Evolutionary conservation across 164 flowering plant genomes (phyloP).

Genomic region (Vitis riparia): DNA sequence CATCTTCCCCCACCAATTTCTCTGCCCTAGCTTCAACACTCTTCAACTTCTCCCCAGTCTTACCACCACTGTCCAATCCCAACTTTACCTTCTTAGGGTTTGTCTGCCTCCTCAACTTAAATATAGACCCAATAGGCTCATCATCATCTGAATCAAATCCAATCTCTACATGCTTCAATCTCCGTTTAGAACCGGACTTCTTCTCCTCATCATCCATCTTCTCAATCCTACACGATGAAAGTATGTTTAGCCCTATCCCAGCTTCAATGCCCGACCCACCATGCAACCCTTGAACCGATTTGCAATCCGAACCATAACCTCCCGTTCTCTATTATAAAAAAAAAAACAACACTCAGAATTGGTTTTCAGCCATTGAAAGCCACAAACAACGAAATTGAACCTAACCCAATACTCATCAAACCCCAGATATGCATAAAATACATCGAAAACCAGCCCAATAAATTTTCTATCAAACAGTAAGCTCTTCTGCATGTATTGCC

Average conservation of each 20-base stretch:
- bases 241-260: slow-evolving; percentile 26
- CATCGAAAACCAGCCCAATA: neutral
- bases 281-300: slow-evolving; percentile 17
- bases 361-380: slow-evolving; percentile 14
- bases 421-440: neutral
- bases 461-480: slow-evolving; percentile 5
- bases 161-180: slow-evolving; percentile 26
- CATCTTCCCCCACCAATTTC: slow-evolving; percentile 21
- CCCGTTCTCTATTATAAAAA: slow-evolving; percentile 22
- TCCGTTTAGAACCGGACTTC: slow-evolving; percentile 35
- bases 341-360: slow-evolving; percentile 26
- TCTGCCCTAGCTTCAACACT: slow-evolving; percentile 24
- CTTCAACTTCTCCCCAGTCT: slow-evolving; percentile 18
- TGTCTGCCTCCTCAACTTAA: slow-evolving; percentile 45
- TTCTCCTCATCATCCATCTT: slow-evolving; percentile 45
- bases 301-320: slow-evolving; percentile 18
- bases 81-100: slow-evolving; percentile 50
- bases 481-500: slow-evolving; percentile 3
- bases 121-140: slow-evolving; percentile 60
- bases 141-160: slow-evolving; percentile 52
- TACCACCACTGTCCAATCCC: slow-evolving; percentile 24
- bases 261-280: slow-evolving; percentile 22
- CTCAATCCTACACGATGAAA: slow-evolving; percentile 17
- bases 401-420: slow-evolving; percentile 4
- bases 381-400: slow-evolving; percentile 5